A percentile compares a stretch with the other conserved stretches of the same genome.
These are phyloP conservation scores for Hysterangium stoloniferum DNA, from an alignment of 768 basidiomycete species.

Conservation along the genomic window DNA sequence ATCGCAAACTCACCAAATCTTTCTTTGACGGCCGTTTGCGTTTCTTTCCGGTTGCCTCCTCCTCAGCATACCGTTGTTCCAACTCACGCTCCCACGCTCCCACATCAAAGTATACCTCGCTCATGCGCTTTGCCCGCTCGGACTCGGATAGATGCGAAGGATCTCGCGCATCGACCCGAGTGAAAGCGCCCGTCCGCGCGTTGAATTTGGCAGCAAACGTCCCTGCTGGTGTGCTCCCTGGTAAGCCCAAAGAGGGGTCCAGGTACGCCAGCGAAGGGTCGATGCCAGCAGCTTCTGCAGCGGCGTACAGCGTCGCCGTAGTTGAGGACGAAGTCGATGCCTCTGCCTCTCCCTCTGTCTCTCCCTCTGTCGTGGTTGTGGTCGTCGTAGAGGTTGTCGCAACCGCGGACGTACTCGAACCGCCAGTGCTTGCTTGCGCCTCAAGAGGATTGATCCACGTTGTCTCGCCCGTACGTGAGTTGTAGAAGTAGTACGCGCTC, in stretches of 20 bases:
- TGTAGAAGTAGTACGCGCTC: constrained; percentile 83
- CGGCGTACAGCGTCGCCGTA: constrained; percentile 52
- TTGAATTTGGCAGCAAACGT: constrained; percentile 38
- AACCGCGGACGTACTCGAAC: constrained; percentile 16
- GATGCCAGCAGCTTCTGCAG: constrained; percentile 72
- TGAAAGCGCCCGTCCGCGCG: constrained; percentile 71
- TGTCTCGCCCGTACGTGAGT: constrained; percentile 64
- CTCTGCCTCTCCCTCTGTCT: constrained; percentile 13
- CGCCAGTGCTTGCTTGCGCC: constrained; percentile 16
- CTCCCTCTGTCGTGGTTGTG: not conserved
- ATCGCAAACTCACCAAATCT: constrained; percentile 55
- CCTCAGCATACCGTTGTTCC: constrained; percentile 37
- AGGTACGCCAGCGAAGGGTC: constrained; percentile 76
- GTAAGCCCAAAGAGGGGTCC: constrained; percentile 56
- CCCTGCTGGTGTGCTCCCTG: constrained; percentile 27
- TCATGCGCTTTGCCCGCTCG: constrained; percentile 79
- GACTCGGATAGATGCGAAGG: constrained; percentile 74
- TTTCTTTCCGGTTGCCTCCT: constrained; percentile 56
- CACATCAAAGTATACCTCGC: constrained; percentile 82
- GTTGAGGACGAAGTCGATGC: constrained; percentile 25
- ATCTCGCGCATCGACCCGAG: constrained; percentile 57
- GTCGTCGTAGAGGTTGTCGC: constrained; percentile 11
- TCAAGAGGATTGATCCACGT: constrained; percentile 79
- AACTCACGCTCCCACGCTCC: constrained; percentile 71
- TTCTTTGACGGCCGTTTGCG: constrained; percentile 75